These are phyloP conservation scores for Candida boleticola DNA, from an alignment of 805 yeast species.

Conservation along the genomic window DNA sequence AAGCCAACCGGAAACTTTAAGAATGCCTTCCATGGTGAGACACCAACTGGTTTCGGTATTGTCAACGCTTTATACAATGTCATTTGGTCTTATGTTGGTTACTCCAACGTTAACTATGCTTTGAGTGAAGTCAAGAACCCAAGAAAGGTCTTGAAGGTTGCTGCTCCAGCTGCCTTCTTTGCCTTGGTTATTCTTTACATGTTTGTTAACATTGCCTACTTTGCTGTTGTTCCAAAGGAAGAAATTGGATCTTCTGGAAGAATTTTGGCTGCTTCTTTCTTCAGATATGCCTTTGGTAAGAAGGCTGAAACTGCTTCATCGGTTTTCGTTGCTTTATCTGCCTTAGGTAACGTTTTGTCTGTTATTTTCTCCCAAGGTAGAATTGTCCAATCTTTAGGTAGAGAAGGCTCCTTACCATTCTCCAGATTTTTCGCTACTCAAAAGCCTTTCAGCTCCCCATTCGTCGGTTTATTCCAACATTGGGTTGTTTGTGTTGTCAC, in stretches of 20 bases:
- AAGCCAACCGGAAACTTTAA: slow-evolving; percentile 56
- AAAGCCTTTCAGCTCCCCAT: slow-evolving; percentile 71
- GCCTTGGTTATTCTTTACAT: slow-evolving; percentile 64
- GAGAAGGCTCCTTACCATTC: slow-evolving; percentile 79
- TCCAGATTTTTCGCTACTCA: slow-evolving; percentile 68
- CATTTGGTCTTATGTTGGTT: slow-evolving; percentile 83
- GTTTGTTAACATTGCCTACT: slow-evolving; percentile 76
- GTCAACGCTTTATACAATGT: slow-evolving; percentile 78
- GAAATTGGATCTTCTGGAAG: slow-evolving; percentile 60
- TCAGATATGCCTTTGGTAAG: slow-evolving; percentile 67
- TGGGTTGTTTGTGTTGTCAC: slow-evolving; percentile 73
- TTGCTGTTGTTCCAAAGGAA: slow-evolving; percentile 74
- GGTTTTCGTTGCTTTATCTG: slow-evolving; percentile 77
- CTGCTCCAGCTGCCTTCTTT: slow-evolving; percentile 73
- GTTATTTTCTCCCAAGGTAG: slow-evolving; percentile 83
- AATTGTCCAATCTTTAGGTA: slow-evolving; percentile 74
- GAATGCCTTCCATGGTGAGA: slow-evolving; percentile 54
- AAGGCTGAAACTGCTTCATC: slow-evolving; percentile 71
- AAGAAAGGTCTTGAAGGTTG: slow-evolving; percentile 59
- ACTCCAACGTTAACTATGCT: slow-evolving; percentile 81
- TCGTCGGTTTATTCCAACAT: slow-evolving; percentile 71
- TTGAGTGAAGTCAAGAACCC: slow-evolving; percentile 78
- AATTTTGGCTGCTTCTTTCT: slow-evolving; percentile 73
- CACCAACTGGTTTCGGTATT: slow-evolving; percentile 63
- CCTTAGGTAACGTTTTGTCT: slow-evolving; percentile 77